Percentiles rank a stretch among this genome's conserved stretches.
Conservation (phyloP, 768 basidiomycete species). For the Pleurotus giganteus region DNA sequence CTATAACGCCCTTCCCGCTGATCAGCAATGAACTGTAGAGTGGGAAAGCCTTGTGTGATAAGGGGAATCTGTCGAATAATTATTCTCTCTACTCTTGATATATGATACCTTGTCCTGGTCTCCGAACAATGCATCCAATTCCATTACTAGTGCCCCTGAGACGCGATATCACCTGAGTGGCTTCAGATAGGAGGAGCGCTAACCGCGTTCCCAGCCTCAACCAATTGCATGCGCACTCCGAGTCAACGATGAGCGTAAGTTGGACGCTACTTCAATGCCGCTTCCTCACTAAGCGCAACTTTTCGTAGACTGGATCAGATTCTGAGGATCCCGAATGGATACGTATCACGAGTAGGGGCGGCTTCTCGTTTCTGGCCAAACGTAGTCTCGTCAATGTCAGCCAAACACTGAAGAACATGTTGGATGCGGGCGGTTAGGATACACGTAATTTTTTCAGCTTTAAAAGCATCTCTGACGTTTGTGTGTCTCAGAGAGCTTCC, state of each 20-base stretch:
- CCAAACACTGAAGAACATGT: constrained; percentile 79
- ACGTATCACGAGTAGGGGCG: constrained; percentile 72
- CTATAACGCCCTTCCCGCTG: constrained; percentile 10
- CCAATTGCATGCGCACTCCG: no score
- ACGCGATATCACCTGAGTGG: no score
- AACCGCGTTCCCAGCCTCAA: no score
- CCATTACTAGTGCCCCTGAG: no score
- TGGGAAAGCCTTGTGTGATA: neutral
- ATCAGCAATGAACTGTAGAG: constrained; percentile 1
- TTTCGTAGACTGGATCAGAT: neutral
- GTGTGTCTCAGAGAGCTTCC: constrained; percentile 56
- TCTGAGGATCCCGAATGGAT: constrained; percentile 61
- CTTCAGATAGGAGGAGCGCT: no score
- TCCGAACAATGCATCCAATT: no score
- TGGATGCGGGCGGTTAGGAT: constrained; percentile 65
- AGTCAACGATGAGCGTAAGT: no score
- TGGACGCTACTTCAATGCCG: no score
- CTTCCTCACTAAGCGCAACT: neutral
- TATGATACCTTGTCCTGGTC: neutral
- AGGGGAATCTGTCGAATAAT: neutral
- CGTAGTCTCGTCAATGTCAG: constrained; percentile 75
- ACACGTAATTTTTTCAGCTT: neutral
- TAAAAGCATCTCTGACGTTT: constrained; percentile 3
- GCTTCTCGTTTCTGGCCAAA: constrained; percentile 76
- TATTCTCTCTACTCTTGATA: neutral